Base-by-base conservation (phyloP, 2,329 filamentous ascomycete genomes). In the Diaporthe eres region DNA sequence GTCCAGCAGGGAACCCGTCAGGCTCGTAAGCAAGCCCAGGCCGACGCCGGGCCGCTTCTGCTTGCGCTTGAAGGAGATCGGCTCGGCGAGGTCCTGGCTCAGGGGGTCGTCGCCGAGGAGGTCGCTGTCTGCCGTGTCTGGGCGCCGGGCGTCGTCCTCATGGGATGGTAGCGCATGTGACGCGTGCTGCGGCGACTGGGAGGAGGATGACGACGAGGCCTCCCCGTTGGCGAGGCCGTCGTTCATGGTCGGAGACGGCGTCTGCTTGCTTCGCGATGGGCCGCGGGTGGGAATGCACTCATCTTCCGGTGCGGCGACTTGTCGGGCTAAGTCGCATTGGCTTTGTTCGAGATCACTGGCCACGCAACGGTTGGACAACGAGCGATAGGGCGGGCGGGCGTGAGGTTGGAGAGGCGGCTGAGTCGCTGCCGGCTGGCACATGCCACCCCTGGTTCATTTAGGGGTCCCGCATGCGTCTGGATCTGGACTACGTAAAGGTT, bases 1-100 rank as follows among this genome's bases (percentile, higher is more conserved):
- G 15, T 71, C 68, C 39, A 63, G 65, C 22, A 71, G 39, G 12
- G 76, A 72, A 8, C 85, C 85, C 5, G 87, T 85, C 75, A 91
- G 80, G 42, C 86, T 84, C n/a, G 87, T 87, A 75, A 91, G 79
- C 76, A 91, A 82, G 39, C 88, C 87, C 74, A 87, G 85, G 39
- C 71, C 75, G 28, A 75, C 81, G 70, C 85, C 85, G 39, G 85
- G 85, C 58, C 86, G 84, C 76, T 88, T 93, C 79, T 91, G 89
- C 78, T 91, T 93, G 81, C 93, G 92, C 86, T 94, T 95, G 85
- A 95, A 95, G 47, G 93, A 93, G 72, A 94, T 84, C 39, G 88
- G 86, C 65, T 90, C 86, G 73, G 85, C 84, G 47, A 90, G 81
- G 58, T 87, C 85, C 70, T 86, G 84, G 73, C 86, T 85, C 75